These are phyloP conservation scores for Fabrea salina DNA, from an alignment of 169 alveolate species.

Conservation along the genomic window DNA sequence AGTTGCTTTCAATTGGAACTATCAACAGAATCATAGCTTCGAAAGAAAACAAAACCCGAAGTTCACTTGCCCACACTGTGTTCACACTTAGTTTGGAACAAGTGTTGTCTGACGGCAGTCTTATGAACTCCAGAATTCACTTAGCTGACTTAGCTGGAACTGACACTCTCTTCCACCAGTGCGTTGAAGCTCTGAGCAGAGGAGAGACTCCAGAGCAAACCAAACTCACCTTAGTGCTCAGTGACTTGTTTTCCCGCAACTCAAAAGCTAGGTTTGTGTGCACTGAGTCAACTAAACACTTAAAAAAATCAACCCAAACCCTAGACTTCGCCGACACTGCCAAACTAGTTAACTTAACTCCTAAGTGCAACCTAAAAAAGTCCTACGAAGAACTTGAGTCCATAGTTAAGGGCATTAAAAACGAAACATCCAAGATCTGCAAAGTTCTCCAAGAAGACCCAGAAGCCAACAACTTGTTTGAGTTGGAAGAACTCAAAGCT, in stretches of 20 bases:
- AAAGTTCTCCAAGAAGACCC: background rate
- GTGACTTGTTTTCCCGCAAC: conserved; percentile 73
- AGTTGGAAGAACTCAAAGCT: background rate
- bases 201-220: conserved; percentile 34
- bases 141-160: conserved; percentile 79
- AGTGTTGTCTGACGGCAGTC: conserved; percentile 41
- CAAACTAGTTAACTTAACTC: conserved; percentile 65
- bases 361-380: conserved; percentile 4
- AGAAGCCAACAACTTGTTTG: background rate
- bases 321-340: conserved; percentile 76
- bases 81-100: conserved; percentile 68
- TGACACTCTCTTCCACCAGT: conserved; percentile 58
- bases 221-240: conserved; percentile 64
- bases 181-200: conserved; percentile 37
- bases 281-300: conserved; percentile 57
- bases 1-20: conserved; percentile 8
- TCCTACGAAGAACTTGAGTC: conserved; percentile 18
- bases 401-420: background rate
- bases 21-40: background rate
- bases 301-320: conserved; percentile 64
- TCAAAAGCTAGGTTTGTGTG: conserved; percentile 63
- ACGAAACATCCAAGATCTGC: background rate
- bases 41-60: conserved; percentile 8
- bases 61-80: conserved; percentile 86
- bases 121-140: conserved; percentile 57